These are phyloP conservation scores for Dactylellina cionopaga DNA, from an alignment of 2,329 filamentous ascomycete genomes.

Conservation along the genomic window DNA sequence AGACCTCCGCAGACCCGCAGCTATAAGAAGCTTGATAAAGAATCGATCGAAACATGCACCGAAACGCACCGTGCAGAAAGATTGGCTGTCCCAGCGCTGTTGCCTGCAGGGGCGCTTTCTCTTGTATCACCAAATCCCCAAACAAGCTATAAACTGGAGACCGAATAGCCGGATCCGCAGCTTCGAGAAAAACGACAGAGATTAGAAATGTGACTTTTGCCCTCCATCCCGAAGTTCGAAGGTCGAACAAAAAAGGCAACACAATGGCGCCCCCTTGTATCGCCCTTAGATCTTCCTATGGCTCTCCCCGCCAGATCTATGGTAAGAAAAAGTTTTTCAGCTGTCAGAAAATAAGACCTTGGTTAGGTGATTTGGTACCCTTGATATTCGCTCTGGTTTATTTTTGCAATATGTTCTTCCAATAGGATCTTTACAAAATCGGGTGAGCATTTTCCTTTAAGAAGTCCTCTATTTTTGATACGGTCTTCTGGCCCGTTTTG, in stretches of 20 bases:
- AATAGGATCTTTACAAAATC: too few species aligned
- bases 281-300: too few species aligned
- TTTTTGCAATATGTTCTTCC: too few species aligned
- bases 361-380: too few species aligned
- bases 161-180: slow-evolving; percentile 14
- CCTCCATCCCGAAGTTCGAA: too few species aligned
- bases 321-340: neutral
- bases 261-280: too few species aligned
- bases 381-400: too few species aligned
- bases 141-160: slow-evolving; percentile 23
- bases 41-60: slow-evolving; percentile 36
- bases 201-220: slow-evolving; percentile 40
- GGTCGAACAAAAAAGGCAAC: too few species aligned
- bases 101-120: slow-evolving; percentile 20
- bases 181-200: neutral
- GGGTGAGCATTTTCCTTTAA: neutral
- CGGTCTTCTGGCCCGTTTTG: neutral
- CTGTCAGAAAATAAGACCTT: neutral
- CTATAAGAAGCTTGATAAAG: slow-evolving; percentile 31
- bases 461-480: neutral
- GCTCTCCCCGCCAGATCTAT: neutral
- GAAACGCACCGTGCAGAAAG: slow-evolving; percentile 26
- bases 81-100: slow-evolving; percentile 26
- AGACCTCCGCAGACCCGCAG: slow-evolving; percentile 7
- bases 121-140: slow-evolving; percentile 10